Evolutionary conservation across 2,329 filamentous ascomycete species (phyloP), one percentile per base, ranked within the genome.

Genomic region (Paraphoma chrysanthemicola): DNA sequence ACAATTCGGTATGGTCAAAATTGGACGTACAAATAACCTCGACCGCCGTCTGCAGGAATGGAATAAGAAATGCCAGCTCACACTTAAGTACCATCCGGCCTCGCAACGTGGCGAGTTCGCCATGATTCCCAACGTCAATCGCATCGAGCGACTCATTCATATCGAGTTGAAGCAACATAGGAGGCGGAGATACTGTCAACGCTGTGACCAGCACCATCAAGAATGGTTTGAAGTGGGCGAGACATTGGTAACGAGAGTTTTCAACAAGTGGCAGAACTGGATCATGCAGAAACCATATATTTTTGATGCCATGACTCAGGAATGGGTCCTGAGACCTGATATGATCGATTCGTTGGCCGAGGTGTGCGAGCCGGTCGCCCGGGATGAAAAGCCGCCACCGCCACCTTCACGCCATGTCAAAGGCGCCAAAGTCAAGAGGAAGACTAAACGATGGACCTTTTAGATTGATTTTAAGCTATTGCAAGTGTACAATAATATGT

Each of bases 61-160:
- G 62, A 52, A 63, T 10, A 1, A 9, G 0, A 2, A 50, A 12
- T 68, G 65, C 53, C 57, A 57, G 31, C 48, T 1, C 11, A 41
- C 41, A 14, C 48, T 63, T 9, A 16, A 31, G 1, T 65, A 62
- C 52, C 62, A 48, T 29, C 23, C 23, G 23, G 23, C 23, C 23
- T 23, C 23, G 23, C 23, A 23, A 23, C 23, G 23, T 23, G 23
- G 62, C 12, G 28, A 51, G 3, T 17, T 75, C 16, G 82, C 85
- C 44, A 92, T 90, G 77, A 88, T 94, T 30, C 90, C 90, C 1
- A 90, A 93, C 76, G 89, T 89, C 38, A 88, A 94, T 74, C 46
- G 46, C 18, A 31, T 53, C 23, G 42, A 53, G 36, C 43, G 33
- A 5, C 29, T 53, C 18, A 53, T 48, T 5, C 46, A 47, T 4